Evolutionary conservation across 2,329 filamentous ascomycete genomes (phyloP), one percentile per base, ranked within the genome.

Genomic region (Trichoderma oligosporum): DNA sequence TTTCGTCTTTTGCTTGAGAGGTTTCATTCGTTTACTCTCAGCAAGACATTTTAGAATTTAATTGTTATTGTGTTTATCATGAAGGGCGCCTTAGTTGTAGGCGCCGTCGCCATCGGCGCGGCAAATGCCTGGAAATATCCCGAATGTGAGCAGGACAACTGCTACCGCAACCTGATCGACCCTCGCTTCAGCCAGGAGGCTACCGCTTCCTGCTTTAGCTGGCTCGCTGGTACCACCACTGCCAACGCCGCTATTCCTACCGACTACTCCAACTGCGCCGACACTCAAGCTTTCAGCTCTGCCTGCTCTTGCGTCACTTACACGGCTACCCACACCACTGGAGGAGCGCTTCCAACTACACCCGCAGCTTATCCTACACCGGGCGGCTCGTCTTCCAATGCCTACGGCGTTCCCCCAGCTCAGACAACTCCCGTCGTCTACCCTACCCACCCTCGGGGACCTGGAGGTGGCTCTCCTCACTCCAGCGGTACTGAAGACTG

Each of bases 301-400:
- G 71, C 70, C 42, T 74, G 72, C 67, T 73, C 71, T 5, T 74
- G 71, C 65, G 64, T 73, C 62, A 67, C 68, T 56, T 72, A 73
- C 63, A 68, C 69, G 41, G 63, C 67, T 41, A 71, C 69, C 18
- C 66, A 68, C 59, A 62, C 61, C 11, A 60, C 54, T 35, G 58
- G 55, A 51, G 58, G 27, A n/a, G 45, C 59, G 46, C 64, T 25
- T 55, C 61, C 24, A n/a, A 36, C 59, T n/a, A 45, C 51, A 41
- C 53, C 45, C n/a, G 45, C 47, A 11, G 42, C 49, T 16, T 49
- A 49, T 24, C 54, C 49, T 49, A 44, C 49, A 35, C 31, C 51
- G 20, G 53, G 52, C 14, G 45, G 51, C 8, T 4, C 6, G 22
- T 22, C 67, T 70, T 67, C 6, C 58, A 16, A 51, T 61, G 11